Base-by-base conservation (phyloP, 2,329 filamentous ascomycete genomes). In the Corynespora cassiicola region DNA sequence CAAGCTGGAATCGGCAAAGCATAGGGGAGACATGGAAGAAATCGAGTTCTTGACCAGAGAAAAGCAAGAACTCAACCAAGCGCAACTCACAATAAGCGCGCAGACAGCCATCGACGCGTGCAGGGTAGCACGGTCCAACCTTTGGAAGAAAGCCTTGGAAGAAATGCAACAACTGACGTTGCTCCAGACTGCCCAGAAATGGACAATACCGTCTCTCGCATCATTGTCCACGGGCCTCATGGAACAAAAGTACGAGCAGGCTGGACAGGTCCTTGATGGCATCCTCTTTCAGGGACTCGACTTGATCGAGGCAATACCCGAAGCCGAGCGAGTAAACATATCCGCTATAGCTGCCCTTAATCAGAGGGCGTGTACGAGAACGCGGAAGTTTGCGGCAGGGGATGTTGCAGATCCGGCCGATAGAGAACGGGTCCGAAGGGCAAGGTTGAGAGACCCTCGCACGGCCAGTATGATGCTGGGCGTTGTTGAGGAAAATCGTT, bases 111-210 rank as follows among this genome's bases (percentile, higher is more conserved):
- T 44, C 9, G 21, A 41, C n/a, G 22, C 27, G 12, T 45, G 56
- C 31, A 53, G 37, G 15, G 11, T 3, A 5, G 39, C 39, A 6
- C 44, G 45, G 5, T 32, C 25, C 14, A 18, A 35, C 6, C 16
- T 58, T 28, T 32, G 23, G 8, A 29, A 35, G 14, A 39, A 32
- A 19, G 29, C 21, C 2, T 9, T 56, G 16, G 16, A 32, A 3
- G 53, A 47, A 1, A 6, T 54, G 26, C 50, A 49, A 14, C 19
- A 41, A 6, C 24, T 57, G 18, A 36, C 43, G 7, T 26, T 45
- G 5, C 38, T 42, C 5, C 56, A 52, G 29, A 36, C 46, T 11
- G 49, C 45, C 12, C 55, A 52, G 32, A 50, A 52, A 10, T 39
- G 27, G 21, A 38, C 26, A 1, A 31, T 23, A 5, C 15, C n/a